A percentile compares a stretch with the other conserved stretches of the same genome.
phyloP scores from a whole-genome alignment of 2,329 filamentous ascomycete genomes.

The Fusarium chaquense region DNA sequence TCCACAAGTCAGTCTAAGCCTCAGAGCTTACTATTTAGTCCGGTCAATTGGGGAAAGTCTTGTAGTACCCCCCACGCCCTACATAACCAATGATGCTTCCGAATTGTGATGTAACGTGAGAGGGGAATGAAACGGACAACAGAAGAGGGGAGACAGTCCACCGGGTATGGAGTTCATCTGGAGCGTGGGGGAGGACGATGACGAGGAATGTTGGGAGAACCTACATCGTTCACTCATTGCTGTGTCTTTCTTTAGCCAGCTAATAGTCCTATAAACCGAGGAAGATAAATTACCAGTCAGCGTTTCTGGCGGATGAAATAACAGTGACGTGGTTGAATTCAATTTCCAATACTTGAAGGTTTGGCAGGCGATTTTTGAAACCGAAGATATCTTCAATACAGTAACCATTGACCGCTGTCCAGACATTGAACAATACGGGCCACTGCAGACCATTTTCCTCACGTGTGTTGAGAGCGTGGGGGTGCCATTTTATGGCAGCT shows the following conservation, averaged over 20 bases:
- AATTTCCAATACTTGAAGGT: not conserved
- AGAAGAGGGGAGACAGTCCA: slow-evolving; percentile 6
- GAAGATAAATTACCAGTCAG: not conserved
- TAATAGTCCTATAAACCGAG: not conserved
- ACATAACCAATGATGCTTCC: slow-evolving; percentile 27
- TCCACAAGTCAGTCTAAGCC: slow-evolving; percentile 7
- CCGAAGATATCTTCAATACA: not conserved
- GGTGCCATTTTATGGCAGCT: slow-evolving; percentile 7
- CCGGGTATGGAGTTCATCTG: not conserved
- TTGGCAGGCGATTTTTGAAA: no score
- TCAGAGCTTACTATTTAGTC: not conserved
- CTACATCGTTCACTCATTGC: slow-evolving; percentile 4
- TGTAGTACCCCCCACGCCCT: slow-evolving; percentile 35
- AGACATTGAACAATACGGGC: slow-evolving; percentile 27
- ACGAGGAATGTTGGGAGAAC: slow-evolving; percentile 16
- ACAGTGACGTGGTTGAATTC: not conserved
- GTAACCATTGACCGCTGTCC: slow-evolving; percentile 19
- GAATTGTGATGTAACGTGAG: slow-evolving; percentile 42
- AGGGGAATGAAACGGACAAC: slow-evolving; percentile 12
- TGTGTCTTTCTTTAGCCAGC: not conserved
- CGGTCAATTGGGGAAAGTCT: not conserved
- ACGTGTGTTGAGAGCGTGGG: slow-evolving; percentile 42
- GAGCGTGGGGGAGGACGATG: slow-evolving; percentile 26
- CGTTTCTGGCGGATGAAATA: slow-evolving; percentile 9
- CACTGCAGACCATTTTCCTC: slow-evolving; percentile 42